phyloP scores from a whole-genome alignment of 371 early-diverging fungal genomes.

The Rhizopus microsporus region DNA sequence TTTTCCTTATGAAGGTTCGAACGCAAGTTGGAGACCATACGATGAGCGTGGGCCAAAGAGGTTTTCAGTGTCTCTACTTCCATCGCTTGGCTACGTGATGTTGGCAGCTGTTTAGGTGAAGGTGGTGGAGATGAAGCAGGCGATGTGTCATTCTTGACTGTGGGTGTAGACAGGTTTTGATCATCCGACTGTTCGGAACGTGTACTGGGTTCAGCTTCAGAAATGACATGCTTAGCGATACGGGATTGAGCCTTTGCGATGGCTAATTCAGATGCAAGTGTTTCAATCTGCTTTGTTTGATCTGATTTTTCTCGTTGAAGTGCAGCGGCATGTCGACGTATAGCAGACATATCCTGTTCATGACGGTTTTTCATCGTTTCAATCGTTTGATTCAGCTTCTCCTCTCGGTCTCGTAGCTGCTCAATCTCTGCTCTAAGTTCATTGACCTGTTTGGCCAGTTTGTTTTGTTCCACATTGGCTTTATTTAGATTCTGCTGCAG shows the following conservation, averaged over 20 bases:
- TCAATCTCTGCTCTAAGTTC: conserved; percentile 62
- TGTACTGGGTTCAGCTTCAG: conserved; percentile 12
- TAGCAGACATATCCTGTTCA: conserved; percentile 65
- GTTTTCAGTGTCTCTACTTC: conserved; percentile 51
- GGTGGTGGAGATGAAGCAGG: conserved; percentile 20
- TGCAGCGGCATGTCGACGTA: conserved; percentile 60
- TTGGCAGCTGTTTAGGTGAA: conserved; percentile 31
- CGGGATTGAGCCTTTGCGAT: conserved; percentile 48
- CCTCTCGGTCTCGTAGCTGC: conserved; percentile 66
- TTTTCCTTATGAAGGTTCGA: conserved; percentile 50
- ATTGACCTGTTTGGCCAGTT: conserved; percentile 55
- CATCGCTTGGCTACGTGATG: conserved; percentile 34
- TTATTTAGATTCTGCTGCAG: conserved; percentile 59
- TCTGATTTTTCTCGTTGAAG: conserved; percentile 72
- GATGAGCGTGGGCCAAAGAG: conserved; percentile 49
- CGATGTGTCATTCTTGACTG: conserved; percentile 15
- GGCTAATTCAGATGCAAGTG: conserved; percentile 60
- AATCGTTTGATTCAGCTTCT: conserved; percentile 55
- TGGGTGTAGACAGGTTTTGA: conserved; percentile 26
- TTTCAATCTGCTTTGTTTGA: conserved; percentile 58
- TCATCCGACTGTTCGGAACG: conserved; percentile 16
- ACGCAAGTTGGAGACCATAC: conserved; percentile 48
- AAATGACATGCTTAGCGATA: conserved; percentile 32
- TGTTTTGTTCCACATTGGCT: conserved; percentile 58
- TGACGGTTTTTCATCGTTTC: conserved; percentile 59